Base-by-base conservation (phyloP, 2,329 filamentous ascomycete species). In the Pseudogymnoascus sp. region DNA sequence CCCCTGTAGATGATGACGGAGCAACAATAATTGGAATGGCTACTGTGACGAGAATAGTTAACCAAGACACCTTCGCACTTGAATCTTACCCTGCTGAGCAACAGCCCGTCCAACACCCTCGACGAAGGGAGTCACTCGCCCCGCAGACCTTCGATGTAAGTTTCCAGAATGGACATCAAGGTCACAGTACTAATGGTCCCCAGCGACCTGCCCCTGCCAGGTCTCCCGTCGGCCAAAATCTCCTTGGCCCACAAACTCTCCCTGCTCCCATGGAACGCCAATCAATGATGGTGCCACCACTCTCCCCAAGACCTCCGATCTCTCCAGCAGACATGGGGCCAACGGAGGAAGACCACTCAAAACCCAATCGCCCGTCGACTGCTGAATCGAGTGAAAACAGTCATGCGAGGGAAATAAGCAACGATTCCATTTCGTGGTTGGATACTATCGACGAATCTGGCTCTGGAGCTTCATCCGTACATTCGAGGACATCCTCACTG, bases 361-460 rank as follows among this genome's bases (percentile, higher is more conserved):
- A 37, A 22, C 47, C 47, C 66, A 68, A 65, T 60, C 67, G 65
- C 54, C 61, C 67, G 65, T 57, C 71, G 60, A 73, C 67, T 66
- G 67, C 30, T 71, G 73, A 61, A 66, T 70, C 64, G 66, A 72
- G 64, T 64, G 63, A 67, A 67, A 65, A 64, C 67, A 62, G 50
- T 63, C 82, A 85, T 66, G 73, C 73, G 20, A 75, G 84, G 63
- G 85, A 83, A 22, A 80, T 82, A 9, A 93, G 90, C 69, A 86
- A 88, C 64, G 90, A 91, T 70, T 90, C 89, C 4, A 91, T 89
- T 59, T 96, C 91, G 0, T 96, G 92, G 92, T 75, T 96, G n/a
- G 90, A 96, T 70, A 93, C 91, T 1, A 94, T 95, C 61, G 90
- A 96, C 71, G 92, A 96, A 68, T 96, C 91, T 35, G 88, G 84